A percentile compares a stretch with the other conserved stretches of the same genome.
These are phyloP conservation scores for Colletotrichum gloeosporioides DNA, from an alignment of 2,329 filamentous ascomycete species.

Conservation along the genomic window DNA sequence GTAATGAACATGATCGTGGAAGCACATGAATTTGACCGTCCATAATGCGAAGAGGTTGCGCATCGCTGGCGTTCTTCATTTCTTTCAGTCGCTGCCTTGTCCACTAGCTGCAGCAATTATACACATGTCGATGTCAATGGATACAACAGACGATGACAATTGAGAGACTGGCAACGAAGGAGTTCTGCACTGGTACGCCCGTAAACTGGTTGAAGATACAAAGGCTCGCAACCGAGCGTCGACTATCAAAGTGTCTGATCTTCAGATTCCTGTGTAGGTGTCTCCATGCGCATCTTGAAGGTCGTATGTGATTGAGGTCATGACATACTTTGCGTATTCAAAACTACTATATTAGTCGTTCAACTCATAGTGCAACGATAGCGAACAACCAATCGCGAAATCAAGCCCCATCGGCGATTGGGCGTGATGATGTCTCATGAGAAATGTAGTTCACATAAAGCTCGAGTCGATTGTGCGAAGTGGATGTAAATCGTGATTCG, in stretches of 20 bases:
- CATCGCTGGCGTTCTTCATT: not conserved
- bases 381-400: not conserved
- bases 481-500: accelerated
- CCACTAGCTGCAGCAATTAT: not conserved
- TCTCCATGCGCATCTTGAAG: not conserved
- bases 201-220: not conserved
- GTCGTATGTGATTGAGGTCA: accelerated
- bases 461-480: not conserved
- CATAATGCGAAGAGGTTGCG: accelerated
- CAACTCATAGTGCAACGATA: accelerated
- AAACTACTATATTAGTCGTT: not conserved
- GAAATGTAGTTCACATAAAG: not conserved
- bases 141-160: too few species aligned
- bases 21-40: not conserved
- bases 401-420: not conserved
- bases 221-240: too few species aligned
- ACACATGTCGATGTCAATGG: not conserved
- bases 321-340: not conserved
- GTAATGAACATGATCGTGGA: accelerated
- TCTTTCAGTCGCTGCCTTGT: accelerated
- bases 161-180: too few species aligned
- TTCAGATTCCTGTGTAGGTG: accelerated
- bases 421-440: not conserved
- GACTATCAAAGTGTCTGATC: not conserved
- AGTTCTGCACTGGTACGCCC: not conserved